phyloP scores from a whole-genome alignment of 805 yeast species.

The Hanseniaspora opuntiae region DNA sequence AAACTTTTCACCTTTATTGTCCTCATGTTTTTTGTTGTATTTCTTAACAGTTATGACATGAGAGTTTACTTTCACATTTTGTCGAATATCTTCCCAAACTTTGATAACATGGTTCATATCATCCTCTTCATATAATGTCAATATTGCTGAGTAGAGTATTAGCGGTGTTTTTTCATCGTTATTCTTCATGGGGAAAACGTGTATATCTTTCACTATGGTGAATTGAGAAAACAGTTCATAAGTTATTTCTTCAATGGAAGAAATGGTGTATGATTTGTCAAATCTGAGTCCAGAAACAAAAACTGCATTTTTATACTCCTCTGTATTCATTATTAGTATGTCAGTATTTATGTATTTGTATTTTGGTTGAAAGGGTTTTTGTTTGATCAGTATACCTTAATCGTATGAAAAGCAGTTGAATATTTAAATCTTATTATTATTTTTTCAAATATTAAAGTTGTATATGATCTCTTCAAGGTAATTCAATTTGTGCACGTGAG shows the following conservation, averaged over 20 bases:
- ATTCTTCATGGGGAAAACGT: conserved; percentile 63
- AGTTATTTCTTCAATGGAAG: conserved; percentile 62
- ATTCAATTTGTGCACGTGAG: too few relatives aligned
- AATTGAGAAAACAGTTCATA: conserved; percentile 78
- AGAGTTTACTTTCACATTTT: conserved; percentile 16
- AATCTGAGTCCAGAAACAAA: conserved; percentile 25
- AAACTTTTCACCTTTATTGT: neutral
- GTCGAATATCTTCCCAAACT: conserved; percentile 37
- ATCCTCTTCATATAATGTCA: conserved; percentile 32
- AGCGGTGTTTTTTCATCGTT: conserved; percentile 61
- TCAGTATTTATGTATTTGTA: neutral
- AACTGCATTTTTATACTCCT: neutral
- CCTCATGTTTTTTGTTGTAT: conserved; percentile 44
- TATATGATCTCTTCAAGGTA: too few relatives aligned
- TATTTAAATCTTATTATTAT: too few relatives aligned
- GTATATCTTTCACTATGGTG: conserved; percentile 58
- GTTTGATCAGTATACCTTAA: too few relatives aligned
- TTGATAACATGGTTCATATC: conserved; percentile 62
- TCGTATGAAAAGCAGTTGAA: too few relatives aligned
- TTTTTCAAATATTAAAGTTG: too few relatives aligned
- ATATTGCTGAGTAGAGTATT: neutral
- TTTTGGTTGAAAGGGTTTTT: too few relatives aligned
- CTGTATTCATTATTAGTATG: neutral
- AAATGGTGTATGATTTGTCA: conserved; percentile 55
- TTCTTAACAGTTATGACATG: conserved; percentile 43